phyloP scores from a whole-genome alignment of 192 early-diverging fungal genomes.

The Irineochytrium annulatum region DNA sequence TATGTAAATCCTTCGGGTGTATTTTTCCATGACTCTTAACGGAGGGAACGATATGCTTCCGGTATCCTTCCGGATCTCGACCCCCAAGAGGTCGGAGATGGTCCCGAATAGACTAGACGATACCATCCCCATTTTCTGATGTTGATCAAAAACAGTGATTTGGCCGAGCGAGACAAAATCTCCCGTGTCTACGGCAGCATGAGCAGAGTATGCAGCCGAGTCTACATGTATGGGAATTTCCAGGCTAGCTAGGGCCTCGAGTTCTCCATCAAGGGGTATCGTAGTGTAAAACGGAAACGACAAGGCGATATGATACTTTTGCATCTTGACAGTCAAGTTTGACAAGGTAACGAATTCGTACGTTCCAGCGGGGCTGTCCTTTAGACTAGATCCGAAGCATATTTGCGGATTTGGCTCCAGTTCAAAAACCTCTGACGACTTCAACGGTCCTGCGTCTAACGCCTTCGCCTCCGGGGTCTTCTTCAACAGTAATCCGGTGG shows the following conservation, averaged over 20 bases:
- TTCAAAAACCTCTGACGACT: conserved; percentile 43
- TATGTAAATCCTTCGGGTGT: conserved; percentile 34
- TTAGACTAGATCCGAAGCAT: conserved; percentile 26
- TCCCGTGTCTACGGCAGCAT: too few species aligned
- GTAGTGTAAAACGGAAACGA: conserved; percentile 44
- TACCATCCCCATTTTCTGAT: conserved; percentile 32
- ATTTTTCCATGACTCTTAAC: conserved; percentile 40
- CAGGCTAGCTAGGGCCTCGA: conserved; percentile 41
- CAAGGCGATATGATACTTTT: conserved; percentile 38
- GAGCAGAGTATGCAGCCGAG: background rate
- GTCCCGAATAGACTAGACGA: conserved; percentile 35
- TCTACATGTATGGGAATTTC: conserved; percentile 45
- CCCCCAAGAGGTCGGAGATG: conserved; percentile 32
- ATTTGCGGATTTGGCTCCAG: conserved; percentile 45
- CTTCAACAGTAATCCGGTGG: conserved; percentile 29
- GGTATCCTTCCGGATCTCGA: conserved; percentile 33
- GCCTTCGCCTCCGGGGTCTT: conserved; percentile 5
- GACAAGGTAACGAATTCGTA: conserved; percentile 48
- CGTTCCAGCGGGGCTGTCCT: conserved; percentile 28
- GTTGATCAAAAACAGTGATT: conserved; percentile 40
- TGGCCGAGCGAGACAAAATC: conserved; percentile 36
- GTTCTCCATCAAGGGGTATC: conserved; percentile 44
- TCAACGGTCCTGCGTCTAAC: background rate
- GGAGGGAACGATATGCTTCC: conserved; percentile 37
- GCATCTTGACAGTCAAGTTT: conserved; percentile 34